Evolutionary conservation across 805 yeast species (phyloP).

Genomic region (Starmerella vaccinii): DNA sequence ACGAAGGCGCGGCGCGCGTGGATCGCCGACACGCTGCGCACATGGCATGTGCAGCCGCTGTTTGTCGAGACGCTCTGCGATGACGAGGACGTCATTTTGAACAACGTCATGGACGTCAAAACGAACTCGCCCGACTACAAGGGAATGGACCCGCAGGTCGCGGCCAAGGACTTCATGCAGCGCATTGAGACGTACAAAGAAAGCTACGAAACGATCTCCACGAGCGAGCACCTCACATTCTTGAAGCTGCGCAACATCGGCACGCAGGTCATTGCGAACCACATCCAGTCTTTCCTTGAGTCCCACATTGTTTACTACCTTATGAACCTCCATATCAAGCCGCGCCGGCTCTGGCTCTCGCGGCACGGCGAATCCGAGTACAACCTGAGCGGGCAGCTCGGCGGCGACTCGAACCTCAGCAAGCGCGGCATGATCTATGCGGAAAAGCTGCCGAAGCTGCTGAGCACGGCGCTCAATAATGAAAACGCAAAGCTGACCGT

Average conservation of each 20-base stretch:
- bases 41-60: slow-evolving; percentile 66
- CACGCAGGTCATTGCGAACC: slow-evolving; percentile 77
- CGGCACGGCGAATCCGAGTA: slow-evolving; percentile 93
- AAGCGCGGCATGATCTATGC: slow-evolving; percentile 81
- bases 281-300: slow-evolving; percentile 78
- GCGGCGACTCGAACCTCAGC: slow-evolving; percentile 83
- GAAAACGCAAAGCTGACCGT: slow-evolving; percentile 55
- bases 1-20: slow-evolving; percentile 61
- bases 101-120: slow-evolving; percentile 77
- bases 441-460: slow-evolving; percentile 64
- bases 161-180: slow-evolving; percentile 58
- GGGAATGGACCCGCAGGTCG: slow-evolving; percentile 57
- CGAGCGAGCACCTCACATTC: slow-evolving; percentile 50
- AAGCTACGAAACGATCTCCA: slow-evolving; percentile 62
- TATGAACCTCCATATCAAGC: slow-evolving; percentile 89
- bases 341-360: slow-evolving; percentile 84
- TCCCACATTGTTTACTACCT: slow-evolving; percentile 89
- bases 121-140: slow-evolving; percentile 76
- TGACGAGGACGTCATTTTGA: slow-evolving; percentile 63
- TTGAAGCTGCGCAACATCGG: slow-evolving; percentile 81
- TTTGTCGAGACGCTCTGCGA: slow-evolving; percentile 89
- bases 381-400: slow-evolving; percentile 87
- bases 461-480: slow-evolving; percentile 44
- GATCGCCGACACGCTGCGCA: slow-evolving; percentile 36
- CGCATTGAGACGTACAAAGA: slow-evolving; percentile 67